These are phyloP conservation scores for Daldinia concentrica DNA, from an alignment of 495 filamentous ascomycete species.

Conservation along the genomic window DNA sequence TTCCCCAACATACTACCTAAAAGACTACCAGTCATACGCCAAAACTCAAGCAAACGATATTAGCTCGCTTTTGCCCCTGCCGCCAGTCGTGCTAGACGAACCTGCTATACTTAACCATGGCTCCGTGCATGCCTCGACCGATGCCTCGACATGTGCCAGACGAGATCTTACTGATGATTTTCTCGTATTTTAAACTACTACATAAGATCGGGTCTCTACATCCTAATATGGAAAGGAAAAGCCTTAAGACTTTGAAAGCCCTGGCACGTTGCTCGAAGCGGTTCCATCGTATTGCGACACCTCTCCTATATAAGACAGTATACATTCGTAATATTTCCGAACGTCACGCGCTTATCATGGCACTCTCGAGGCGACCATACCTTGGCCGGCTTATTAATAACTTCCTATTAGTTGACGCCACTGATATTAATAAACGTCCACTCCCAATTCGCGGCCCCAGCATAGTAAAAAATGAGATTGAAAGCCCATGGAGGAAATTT, in stretches of 20 bases:
- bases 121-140: not conserved
- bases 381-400: not conserved
- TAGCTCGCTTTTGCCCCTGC: no score
- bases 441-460: not conserved
- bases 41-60: no score
- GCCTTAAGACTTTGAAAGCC: not conserved
- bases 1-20: no score
- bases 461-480: not conserved
- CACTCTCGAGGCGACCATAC: not conserved
- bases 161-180: slow-evolving; percentile 4
- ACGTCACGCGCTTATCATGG: not conserved
- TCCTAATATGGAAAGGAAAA: not conserved
- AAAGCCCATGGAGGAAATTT: not conserved
- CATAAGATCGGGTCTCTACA: not conserved
- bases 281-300: not conserved
- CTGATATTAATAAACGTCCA: not conserved
- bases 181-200: not conserved
- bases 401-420: not conserved
- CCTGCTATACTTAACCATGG: no score
- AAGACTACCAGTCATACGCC: no score
- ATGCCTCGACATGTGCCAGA: not conserved
- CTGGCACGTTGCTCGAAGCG: slow-evolving; percentile 3
- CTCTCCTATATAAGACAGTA: slow-evolving; percentile 2
- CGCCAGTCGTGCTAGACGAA: no score
- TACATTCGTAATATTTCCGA: not conserved